These are phyloP conservation scores for Nelumbo lutea DNA, from an alignment of 164 flowering plant genomes.

Conservation along the genomic window DNA sequence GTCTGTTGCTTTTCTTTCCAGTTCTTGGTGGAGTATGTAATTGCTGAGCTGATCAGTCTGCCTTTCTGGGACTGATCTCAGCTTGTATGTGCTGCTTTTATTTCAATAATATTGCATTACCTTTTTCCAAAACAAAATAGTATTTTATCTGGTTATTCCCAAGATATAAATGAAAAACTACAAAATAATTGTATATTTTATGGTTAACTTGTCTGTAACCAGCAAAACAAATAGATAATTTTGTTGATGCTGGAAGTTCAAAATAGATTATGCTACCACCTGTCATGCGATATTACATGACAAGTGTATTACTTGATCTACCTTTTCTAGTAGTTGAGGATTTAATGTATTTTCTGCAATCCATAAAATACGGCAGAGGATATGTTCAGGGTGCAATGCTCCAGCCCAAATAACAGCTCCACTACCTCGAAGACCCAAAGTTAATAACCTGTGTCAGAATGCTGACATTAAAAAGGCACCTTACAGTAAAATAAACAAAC, in stretches of 20 bases:
- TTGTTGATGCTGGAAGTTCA: background rate
- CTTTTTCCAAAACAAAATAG: too few relatives aligned
- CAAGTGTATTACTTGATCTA: conserved; percentile 12
- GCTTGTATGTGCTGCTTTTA: too few relatives aligned
- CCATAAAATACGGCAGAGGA: conserved; percentile 69
- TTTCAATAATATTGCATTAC: too few relatives aligned
- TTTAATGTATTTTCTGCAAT: conserved; percentile 78
- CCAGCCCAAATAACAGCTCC: conserved; percentile 53
- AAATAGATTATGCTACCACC: background rate
- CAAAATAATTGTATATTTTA: background rate
- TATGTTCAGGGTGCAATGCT: conserved; percentile 51
- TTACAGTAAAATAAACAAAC: conserved; percentile 2
- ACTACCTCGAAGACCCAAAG: conserved; percentile 64
- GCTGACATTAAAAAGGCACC: conserved; percentile 3
- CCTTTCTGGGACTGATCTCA: too few relatives aligned
- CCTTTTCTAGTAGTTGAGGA: conserved; percentile 74
- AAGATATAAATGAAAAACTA: too few relatives aligned
- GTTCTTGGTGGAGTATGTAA: too few relatives aligned
- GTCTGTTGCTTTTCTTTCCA: too few relatives aligned
- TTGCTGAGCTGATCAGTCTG: too few relatives aligned
- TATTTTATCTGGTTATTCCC: too few relatives aligned
- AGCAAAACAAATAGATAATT: background rate
- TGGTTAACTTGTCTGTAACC: background rate
- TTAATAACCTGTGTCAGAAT: conserved; percentile 54
- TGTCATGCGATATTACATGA: background rate